Evolutionary conservation across 306 rosid genomes (phyloP), one percentile per base, ranked within the genome.

Genomic region (Betula pendula): DNA sequence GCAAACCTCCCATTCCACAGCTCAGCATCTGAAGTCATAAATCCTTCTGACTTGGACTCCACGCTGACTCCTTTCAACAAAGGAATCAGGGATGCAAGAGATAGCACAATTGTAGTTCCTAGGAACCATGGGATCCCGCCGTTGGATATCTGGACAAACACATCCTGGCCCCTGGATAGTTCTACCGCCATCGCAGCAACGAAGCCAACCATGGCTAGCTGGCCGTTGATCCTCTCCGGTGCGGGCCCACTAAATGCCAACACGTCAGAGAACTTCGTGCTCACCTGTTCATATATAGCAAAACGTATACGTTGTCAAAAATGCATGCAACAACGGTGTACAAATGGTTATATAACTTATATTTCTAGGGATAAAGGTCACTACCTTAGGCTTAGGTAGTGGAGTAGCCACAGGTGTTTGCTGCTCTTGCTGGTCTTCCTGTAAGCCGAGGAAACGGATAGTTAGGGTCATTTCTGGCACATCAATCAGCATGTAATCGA

Each of bases 221-320:
- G 85, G 10, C 98, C 98, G 69, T 93, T 93, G 80, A 93, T 93
- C 72, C 98, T 91, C 83, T 93, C 98, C 4, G 98, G 98, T 6
- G 87, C 98, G 0, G 97, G 94, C 4, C 98, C 98, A 29, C 91
- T 75, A 85, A 93, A 93, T 0, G 96, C 97, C 17, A 93, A 75
- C 17, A 93, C 35, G 11, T 91, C 92, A 0, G 84, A 48, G n/a
- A 93, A 87, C 9, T 83, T 91, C 0, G 92, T 84, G 80, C 90
- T 90, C 50, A 71, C 71, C 91, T 89, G 90, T 43, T 71, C 50
- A 8, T n/a, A n/a, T n/a, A n/a, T 1, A n/a, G 35, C 9, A 19
- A 20, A 44, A 44, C 22, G 1, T 5, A 20, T 38, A 5, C 42
- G 8, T 38, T 38, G 40, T 66, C 58, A 13, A 67, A 13, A 45